Evolutionary conservation across 1,284 basidiomycete species (phyloP), one percentile per base, ranked within the genome.

Genomic region (Coniferiporia sulphurascens): DNA sequence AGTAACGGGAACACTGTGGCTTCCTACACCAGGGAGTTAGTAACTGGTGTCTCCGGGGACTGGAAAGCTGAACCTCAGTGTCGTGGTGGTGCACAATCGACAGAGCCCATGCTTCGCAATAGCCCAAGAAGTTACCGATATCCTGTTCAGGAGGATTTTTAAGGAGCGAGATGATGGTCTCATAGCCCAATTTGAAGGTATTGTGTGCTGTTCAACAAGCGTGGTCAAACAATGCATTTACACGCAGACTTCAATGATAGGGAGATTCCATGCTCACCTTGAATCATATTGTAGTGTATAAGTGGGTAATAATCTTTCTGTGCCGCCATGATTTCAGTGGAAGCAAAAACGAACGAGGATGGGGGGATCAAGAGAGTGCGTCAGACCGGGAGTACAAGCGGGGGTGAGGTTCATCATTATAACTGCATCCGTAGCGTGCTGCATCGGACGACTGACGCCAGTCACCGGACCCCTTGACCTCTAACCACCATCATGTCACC

Each of bases 41-140:
- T 6, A 15, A 8, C 9, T 35, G 4, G 22, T 19, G 5, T 1
- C 43, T 9, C 21, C 15, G 32, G n/a, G 7, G 51, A 19, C 13
- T 15, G 4, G 10, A 10, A 21, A 13, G 35, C 64, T 55, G 27
- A 54, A 70, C 74, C 66, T 75, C 73, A 27, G 64, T 66, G 27
- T 69, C 64, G 62, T 75, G 73, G 56, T 75, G 74, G 12, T 65
- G 55, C 8, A 65, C 67, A 17, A 76, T 67, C 13, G 68, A 61
- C 21, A 62, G 46, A 0, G 67, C 70, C 74, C 74, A 76, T 8
- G 72, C 71, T 52, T 71, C 66, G 57, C 73, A 74, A 54, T 76
- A 76, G 1, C 74, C 74, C 9, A 77, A 62, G 56, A 76, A 77
- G 63, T 76, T 77, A 35, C 62, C 58, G 13, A 76, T 66, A 59